Conservation (phyloP, 129 eudicot species). For the Tagetes erecta region DNA sequence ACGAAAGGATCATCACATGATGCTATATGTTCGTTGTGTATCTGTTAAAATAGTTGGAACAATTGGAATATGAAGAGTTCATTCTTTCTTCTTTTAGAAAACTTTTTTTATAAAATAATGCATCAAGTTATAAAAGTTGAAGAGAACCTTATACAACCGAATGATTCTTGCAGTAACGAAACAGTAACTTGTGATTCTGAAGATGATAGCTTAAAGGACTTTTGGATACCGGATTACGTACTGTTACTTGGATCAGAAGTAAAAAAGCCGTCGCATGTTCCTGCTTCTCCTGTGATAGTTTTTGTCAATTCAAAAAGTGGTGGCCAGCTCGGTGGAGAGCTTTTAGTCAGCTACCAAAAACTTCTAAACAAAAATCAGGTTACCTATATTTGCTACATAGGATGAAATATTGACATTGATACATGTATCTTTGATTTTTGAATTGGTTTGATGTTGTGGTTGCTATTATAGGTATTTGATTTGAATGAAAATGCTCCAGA, state of each 20-base stretch:
- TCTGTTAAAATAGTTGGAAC: constrained; percentile 19
- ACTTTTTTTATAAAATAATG: neutral
- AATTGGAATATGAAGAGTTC: constrained; percentile 6
- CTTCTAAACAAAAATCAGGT: constrained; percentile 79
- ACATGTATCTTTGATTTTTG: neutral
- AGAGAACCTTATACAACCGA: constrained; percentile 1
- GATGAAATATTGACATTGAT: neutral
- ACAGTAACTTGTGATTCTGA: constrained; percentile 30
- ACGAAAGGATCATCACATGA: neutral
- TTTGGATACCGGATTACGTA: constrained; percentile 70
- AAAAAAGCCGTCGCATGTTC: constrained; percentile 30
- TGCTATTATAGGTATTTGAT: constrained; percentile 70
- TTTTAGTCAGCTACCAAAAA: constrained; percentile 53
- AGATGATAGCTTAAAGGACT: constrained; percentile 46
- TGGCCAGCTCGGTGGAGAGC: constrained; percentile 85
- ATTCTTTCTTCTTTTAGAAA: neutral
- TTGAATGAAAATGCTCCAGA: constrained; percentile 70
- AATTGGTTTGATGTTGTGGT: constrained; percentile 17
- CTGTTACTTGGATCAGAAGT: constrained; percentile 43
- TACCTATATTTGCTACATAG: neutral
- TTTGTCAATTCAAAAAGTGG: constrained; percentile 81
- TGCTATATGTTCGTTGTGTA: constrained; percentile 20
- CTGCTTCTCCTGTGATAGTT: constrained; percentile 72
- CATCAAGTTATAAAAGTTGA: neutral
- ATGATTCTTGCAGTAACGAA: constrained; percentile 47